Conservation (phyloP, 345 rosid genomes). For the Bruguiera parviflora region DNA sequence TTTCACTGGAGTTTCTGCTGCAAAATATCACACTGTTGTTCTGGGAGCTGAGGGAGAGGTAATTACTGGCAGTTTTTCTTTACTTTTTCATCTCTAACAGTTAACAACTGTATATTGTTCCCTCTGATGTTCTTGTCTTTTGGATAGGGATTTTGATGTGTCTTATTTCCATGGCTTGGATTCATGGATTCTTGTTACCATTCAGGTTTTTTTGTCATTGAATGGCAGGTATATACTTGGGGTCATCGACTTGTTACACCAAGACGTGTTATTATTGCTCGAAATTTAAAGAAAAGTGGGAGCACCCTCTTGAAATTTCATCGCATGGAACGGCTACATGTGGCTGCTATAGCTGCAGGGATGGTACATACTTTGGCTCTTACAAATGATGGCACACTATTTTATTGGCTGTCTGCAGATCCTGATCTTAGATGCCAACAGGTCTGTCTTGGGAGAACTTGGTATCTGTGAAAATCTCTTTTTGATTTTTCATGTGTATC, state of each 20-base stretch:
- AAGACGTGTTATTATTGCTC: slow-evolving; percentile 62
- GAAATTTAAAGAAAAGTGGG: slow-evolving; percentile 76
- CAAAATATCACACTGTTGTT: slow-evolving; percentile 88
- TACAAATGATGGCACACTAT: slow-evolving; percentile 84
- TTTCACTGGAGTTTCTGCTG: slow-evolving; percentile 57
- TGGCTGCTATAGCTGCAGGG: slow-evolving; percentile 84
- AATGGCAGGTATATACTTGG: slow-evolving; percentile 81
- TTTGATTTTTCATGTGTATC: not conserved
- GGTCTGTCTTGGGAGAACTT: slow-evolving; percentile 41
- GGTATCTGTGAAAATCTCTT: not conserved
- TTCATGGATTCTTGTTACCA: not conserved
- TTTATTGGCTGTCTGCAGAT: slow-evolving; percentile 91
- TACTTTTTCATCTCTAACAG: not conserved
- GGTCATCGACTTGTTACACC: slow-evolving; percentile 97
- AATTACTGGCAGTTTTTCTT: slow-evolving; percentile 13
- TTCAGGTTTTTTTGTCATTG: slow-evolving; percentile 9
- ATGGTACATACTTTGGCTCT: slow-evolving; percentile 91
- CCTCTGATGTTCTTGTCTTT: not conserved
- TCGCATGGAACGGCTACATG: slow-evolving; percentile 61
- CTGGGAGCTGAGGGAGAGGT: slow-evolving; percentile 91
- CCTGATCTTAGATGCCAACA: slow-evolving; percentile 85
- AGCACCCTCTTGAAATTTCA: slow-evolving; percentile 66
- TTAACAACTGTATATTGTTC: not conserved
- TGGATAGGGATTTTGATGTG: no score
- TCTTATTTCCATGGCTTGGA: slow-evolving; percentile 3